Base-by-base conservation (phyloP, 2,329 filamentous ascomycete genomes). In the Paraconiothyrium brasiliense region DNA sequence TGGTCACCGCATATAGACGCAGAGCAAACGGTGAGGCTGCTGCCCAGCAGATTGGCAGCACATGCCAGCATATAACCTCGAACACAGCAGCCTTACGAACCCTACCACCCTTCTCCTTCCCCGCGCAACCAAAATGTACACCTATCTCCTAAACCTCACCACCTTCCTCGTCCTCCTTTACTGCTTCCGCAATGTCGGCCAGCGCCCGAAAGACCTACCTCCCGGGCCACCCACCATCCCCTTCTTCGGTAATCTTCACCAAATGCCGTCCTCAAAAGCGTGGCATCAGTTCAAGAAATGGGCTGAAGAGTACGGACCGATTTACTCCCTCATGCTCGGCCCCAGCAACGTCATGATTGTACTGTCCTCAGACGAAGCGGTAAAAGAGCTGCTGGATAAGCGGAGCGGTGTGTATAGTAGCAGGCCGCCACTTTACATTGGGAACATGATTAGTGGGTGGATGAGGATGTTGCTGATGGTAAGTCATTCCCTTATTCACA, bases 311-410 rank as follows among this genome's bases (percentile, higher is more conserved):
- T 86, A 86, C 51, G 81, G 84, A 0, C 82, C 83, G 0, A 71
- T 87, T 0, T 87, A 84, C 71, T 83, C 80, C 4, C 73, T 86
- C 8, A 84, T 85, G 4, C 71, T 86, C 0, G 85, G 85, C 1
- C 81, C 80, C 2, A 47, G 27, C 0, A 78, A 80, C 37, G 74
- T 77, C 4, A 70, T 85, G 65, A 76, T 86, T 11, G 80, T 86
- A 0, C 67, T 87, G 0, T 81, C 78, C 0, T 80, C 76, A 0
- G 79, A 81, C 24, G 56, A 76, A 50, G 80, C 77, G 0, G 78
- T 85, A 43, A 85, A 84, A 52, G 84, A 86, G 8, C 66, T 87
- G 9, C 60, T 87, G 2, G 85, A 86, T 58, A 82, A 82, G 62
- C 73, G 80, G 46, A 81, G 81, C 52, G 71, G 64, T 10, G 82